Conservation (phyloP, 495 filamentous ascomycete species). For the Neurospora tetrasperma region DNA sequence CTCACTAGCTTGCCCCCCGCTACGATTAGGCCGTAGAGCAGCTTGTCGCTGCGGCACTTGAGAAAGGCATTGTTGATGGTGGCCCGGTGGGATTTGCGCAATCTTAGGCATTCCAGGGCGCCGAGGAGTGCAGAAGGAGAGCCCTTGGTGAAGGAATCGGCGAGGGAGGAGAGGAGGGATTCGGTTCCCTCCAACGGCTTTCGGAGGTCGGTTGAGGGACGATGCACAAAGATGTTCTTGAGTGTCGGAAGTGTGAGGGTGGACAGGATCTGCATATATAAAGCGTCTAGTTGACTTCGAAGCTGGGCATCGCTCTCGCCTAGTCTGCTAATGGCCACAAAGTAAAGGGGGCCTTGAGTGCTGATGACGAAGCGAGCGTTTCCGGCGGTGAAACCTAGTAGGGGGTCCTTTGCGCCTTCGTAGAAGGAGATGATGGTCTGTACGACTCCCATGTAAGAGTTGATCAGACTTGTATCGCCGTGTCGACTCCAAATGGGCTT, state of each 20-base stretch:
- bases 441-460: slow-evolving; percentile 87
- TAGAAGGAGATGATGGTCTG: slow-evolving; percentile 98
- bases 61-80: slow-evolving; percentile 79
- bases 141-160: slow-evolving; percentile 88
- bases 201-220: slow-evolving; percentile 83
- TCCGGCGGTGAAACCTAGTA: slow-evolving; percentile 76
- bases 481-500: slow-evolving; percentile 96
- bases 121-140: slow-evolving; percentile 83
- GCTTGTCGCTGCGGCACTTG: slow-evolving; percentile 57
- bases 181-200: slow-evolving; percentile 93
- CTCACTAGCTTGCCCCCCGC: slow-evolving; percentile 90
- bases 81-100: slow-evolving; percentile 79
- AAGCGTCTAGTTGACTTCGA: slow-evolving; percentile 74
- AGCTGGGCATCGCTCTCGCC: slow-evolving; percentile 86
- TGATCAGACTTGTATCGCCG: slow-evolving; percentile 79
- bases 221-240: slow-evolving; percentile 76
- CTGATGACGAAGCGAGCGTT: slow-evolving; percentile 74
- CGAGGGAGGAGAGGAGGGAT: slow-evolving; percentile 76
- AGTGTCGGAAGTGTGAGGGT: slow-evolving; percentile 88
- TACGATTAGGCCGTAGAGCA: slow-evolving; percentile 90
- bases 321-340: slow-evolving; percentile 85
- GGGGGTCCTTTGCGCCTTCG: slow-evolving; percentile 60
- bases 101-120: slow-evolving; percentile 78
- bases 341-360: slow-evolving; percentile 75
- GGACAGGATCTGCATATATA: slow-evolving; percentile 97